Evolutionary conservation across 805 yeast species (phyloP).

Genomic region (Pichia gijzeniarum): DNA sequence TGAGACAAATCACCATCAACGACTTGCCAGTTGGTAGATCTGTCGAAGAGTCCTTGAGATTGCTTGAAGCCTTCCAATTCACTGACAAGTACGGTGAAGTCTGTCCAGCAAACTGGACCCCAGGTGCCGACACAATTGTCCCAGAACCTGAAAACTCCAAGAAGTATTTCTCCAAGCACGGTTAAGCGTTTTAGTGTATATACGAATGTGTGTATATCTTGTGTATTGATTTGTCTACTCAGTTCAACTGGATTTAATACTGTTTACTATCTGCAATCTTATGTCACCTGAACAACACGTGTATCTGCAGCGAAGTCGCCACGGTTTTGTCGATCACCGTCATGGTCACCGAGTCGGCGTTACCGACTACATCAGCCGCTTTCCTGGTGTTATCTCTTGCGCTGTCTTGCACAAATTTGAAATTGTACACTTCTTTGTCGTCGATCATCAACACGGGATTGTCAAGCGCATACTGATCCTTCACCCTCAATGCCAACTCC

Average conservation of each 20-base stretch:
- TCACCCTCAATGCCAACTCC: conserved; percentile 16
- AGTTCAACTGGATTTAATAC: no score
- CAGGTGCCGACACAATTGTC: conserved; percentile 90
- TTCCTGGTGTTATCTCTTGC: neutral
- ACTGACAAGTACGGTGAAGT: conserved; percentile 99
- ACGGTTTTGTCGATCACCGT: conserved; percentile 10
- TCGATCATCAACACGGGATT: conserved; percentile 20
- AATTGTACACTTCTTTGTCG: conserved; percentile 23
- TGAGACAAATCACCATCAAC: conserved; percentile 97
- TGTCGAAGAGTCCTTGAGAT: conserved; percentile 96
- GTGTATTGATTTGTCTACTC: neutral
- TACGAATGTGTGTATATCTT: no score
- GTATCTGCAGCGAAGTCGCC: no score
- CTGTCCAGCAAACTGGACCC: conserved; percentile 99
- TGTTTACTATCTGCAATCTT: no score
- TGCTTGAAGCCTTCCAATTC: conserved; percentile 99
- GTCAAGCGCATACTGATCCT: conserved; percentile 11
- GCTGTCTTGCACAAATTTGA: conserved; percentile 9
- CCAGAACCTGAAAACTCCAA: conserved; percentile 73
- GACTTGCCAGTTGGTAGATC: conserved; percentile 99
- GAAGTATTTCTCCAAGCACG: conserved; percentile 62
- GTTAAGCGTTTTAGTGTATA: conserved; percentile 17
- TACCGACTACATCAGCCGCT: conserved; percentile 1
- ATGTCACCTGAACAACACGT: no score
- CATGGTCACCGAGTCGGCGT: neutral